phyloP scores from a whole-genome alignment of 2,329 filamentous ascomycete species.

The Aspergillus calidoustus region DNA sequence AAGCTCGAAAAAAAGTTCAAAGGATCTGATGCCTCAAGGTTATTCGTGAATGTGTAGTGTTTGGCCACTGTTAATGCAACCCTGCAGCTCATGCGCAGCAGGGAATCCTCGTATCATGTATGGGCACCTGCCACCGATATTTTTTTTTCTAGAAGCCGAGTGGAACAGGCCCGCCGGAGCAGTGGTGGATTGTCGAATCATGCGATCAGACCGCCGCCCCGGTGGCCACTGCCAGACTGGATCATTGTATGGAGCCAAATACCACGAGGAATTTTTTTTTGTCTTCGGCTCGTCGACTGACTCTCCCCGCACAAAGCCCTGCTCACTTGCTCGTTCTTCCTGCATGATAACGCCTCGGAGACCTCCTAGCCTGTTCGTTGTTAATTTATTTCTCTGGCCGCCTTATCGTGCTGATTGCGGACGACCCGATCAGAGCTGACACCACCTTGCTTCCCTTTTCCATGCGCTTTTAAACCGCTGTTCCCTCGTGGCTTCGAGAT shows the following conservation, averaged over 20 bases:
- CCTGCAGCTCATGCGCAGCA: background rate
- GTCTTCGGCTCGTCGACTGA: slow-evolving; percentile 1
- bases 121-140: background rate
- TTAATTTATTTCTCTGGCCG: slow-evolving; percentile 7
- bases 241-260: background rate
- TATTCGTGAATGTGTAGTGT: background rate
- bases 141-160: slow-evolving; percentile 11
- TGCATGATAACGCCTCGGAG: slow-evolving; percentile 14
- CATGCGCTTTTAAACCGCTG: slow-evolving; percentile 1
- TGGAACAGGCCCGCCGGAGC: background rate
- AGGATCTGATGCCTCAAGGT: background rate
- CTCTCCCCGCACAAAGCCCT: background rate
- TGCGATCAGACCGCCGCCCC: slow-evolving; percentile 9
- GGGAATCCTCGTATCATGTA: background rate
- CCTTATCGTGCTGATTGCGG: slow-evolving; percentile 12
- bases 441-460: background rate
- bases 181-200: background rate
- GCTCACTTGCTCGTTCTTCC: slow-evolving; percentile 2
- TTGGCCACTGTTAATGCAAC: background rate
- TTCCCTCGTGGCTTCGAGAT: background rate
- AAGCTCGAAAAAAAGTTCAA: background rate
- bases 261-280: slow-evolving; percentile 11
- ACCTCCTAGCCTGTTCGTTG: slow-evolving; percentile 6
- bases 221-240: slow-evolving; percentile 7
- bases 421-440: background rate